A percentile compares a stretch with the other conserved stretches of the same genome.
These are phyloP conservation scores for Fusarium duplospermum DNA, from an alignment of 2,329 filamentous ascomycete genomes.

Conservation along the genomic window DNA sequence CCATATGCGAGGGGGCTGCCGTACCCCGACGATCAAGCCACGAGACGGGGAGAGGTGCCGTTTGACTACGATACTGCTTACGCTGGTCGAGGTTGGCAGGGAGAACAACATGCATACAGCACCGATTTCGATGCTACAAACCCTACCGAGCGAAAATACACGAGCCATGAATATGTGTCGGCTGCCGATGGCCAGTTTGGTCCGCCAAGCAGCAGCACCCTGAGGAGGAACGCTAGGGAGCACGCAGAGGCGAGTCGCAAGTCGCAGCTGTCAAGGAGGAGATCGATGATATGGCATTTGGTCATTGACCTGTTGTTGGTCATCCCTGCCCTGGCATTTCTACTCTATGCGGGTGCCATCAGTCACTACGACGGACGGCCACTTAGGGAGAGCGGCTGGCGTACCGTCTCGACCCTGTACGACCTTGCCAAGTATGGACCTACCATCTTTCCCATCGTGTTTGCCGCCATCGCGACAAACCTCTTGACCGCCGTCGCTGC, in stretches of 20 bases:
- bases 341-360: background rate
- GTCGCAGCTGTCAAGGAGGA: background rate
- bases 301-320: constrained; percentile 3
- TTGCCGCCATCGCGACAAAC: constrained; percentile 10
- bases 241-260: background rate
- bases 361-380: constrained; percentile 5
- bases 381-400: background rate
- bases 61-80: background rate
- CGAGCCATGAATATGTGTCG: background rate
- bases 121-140: background rate
- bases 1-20: background rate
- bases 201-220: background rate
- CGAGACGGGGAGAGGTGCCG: background rate
- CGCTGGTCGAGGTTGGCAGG: background rate
- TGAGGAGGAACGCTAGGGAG: background rate
- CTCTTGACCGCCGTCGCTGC: constrained; percentile 2
- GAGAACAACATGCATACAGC: background rate
- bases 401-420: background rate
- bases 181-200: background rate
- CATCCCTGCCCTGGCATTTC: constrained; percentile 5
- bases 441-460: constrained; percentile 8
- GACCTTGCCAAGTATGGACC: constrained; percentile 1
- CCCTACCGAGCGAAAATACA: background rate
- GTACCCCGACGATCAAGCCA: background rate
- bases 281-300: background rate